These are phyloP conservation scores for Rosa persica DNA, from an alignment of 306 rosid genomes.

Conservation along the genomic window DNA sequence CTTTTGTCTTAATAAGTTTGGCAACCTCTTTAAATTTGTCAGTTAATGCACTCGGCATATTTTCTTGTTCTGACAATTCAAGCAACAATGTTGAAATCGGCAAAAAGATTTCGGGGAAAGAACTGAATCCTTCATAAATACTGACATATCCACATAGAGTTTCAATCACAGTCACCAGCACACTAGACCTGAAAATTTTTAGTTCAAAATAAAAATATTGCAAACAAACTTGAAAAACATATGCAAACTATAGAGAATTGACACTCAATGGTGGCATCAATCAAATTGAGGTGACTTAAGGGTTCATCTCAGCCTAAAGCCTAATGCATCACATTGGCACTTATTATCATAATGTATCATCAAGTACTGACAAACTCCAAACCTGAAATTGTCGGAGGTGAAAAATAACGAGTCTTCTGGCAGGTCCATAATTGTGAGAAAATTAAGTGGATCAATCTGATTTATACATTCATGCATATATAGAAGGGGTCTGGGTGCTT, in stretches of 20 bases:
- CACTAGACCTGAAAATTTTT: slow-evolving; percentile 61
- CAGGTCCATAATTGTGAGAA: slow-evolving; percentile 57
- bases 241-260: not conserved
- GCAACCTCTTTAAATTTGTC: slow-evolving; percentile 56
- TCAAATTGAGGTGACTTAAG: not conserved
- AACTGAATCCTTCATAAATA: slow-evolving; percentile 55
- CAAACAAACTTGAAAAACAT: not conserved
- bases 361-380: slow-evolving; percentile 6
- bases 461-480: slow-evolving; percentile 38
- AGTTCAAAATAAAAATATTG: not conserved
- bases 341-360: not conserved
- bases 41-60: slow-evolving; percentile 43
- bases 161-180: slow-evolving; percentile 53
- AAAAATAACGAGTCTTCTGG: slow-evolving; percentile 61
- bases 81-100: slow-evolving; percentile 53
- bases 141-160: slow-evolving; percentile 58
- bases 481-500: slow-evolving; percentile 52
- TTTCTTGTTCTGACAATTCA: slow-evolving; percentile 54
- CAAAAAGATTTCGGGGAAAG: slow-evolving; percentile 79
- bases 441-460: slow-evolving; percentile 60
- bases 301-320: not conserved
- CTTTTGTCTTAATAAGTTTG: slow-evolving; percentile 51
- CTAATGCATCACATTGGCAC: not conserved
- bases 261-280: not conserved
- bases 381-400: slow-evolving; percentile 69